phyloP scores from a whole-genome alignment of 306 rosid species.

The Sophora flavescens region DNA sequence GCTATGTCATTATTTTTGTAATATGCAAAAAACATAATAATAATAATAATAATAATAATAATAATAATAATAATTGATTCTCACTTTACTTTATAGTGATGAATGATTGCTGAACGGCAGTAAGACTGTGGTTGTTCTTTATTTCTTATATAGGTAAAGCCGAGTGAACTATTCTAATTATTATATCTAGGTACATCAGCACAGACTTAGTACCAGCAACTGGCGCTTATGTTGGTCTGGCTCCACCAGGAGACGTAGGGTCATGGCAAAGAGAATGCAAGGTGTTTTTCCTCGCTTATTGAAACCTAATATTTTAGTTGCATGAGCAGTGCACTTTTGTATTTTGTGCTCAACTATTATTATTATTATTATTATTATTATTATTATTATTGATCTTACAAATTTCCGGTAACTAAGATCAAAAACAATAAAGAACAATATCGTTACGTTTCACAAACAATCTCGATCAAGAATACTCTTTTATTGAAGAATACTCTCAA shows the following conservation, averaged over 20 bases:
- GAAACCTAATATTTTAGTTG: conserved; percentile 44
- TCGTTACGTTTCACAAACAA: too few species aligned
- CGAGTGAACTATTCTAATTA: conserved; percentile 34
- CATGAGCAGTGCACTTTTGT: conserved; percentile 34
- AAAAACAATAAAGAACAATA: too few species aligned
- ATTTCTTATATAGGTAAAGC: neutral
- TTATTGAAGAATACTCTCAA: too few species aligned
- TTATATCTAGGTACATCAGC: conserved; percentile 62
- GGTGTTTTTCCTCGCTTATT: conserved; percentile 55
- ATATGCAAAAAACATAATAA: neutral
- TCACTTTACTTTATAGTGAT: neutral
- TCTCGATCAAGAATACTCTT: too few species aligned
- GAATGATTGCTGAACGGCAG: conserved; percentile 31
- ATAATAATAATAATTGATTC: neutral
- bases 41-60: too few species aligned
- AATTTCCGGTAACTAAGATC: too few species aligned
- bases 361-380: too few species aligned
- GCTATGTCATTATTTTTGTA: neutral
- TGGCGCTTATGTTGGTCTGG: conserved; percentile 82
- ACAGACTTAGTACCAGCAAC: conserved; percentile 56
- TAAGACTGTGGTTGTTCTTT: conserved; percentile 43
- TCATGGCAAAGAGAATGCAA: conserved; percentile 95
- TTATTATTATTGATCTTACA: too few species aligned
- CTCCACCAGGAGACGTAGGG: conserved; percentile 85
- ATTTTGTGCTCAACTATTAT: conserved; percentile 22